phyloP scores from a whole-genome alignment of 768 basidiomycete species.

The Dentipellis fragilis region DNA sequence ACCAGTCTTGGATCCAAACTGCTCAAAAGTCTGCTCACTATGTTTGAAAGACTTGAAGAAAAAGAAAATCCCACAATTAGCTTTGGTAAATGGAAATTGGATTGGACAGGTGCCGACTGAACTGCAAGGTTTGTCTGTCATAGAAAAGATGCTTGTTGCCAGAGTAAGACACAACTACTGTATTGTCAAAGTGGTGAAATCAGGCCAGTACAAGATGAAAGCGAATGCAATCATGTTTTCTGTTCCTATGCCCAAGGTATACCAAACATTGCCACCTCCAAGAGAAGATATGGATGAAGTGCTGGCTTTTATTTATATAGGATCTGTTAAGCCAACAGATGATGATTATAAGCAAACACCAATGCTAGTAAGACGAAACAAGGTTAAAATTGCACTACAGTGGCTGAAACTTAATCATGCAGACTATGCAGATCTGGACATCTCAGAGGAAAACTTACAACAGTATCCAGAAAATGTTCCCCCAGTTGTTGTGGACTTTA shows the following conservation, averaged over 20 bases:
- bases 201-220: no score
- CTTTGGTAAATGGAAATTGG: no score
- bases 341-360: constrained; percentile 18
- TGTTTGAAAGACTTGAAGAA: not conserved
- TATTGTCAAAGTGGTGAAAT: constrained; percentile 20
- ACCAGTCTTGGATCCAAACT: not conserved
- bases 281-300: constrained; percentile 11
- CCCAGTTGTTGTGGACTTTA: no score
- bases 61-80: constrained; percentile 14
- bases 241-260: constrained; percentile 7
- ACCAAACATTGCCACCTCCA: constrained; percentile 8
- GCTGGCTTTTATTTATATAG: constrained; percentile 23
- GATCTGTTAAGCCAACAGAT: constrained; percentile 16
- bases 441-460: constrained; percentile 3
- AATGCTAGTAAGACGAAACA: constrained; percentile 15
- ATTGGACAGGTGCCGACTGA: constrained; percentile 23
- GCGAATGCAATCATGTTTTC: constrained; percentile 13
- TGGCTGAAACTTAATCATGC: constrained; percentile 17
- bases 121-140: constrained; percentile 19
- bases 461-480: constrained; percentile 5
- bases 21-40: not conserved
- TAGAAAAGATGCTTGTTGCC: constrained; percentile 23
- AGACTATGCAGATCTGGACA: constrained; percentile 8
- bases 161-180: constrained; percentile 20
- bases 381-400: constrained; percentile 9